Conservation (phyloP, 176 grass and related monocot species). For the Paspalum vaginatum region DNA sequence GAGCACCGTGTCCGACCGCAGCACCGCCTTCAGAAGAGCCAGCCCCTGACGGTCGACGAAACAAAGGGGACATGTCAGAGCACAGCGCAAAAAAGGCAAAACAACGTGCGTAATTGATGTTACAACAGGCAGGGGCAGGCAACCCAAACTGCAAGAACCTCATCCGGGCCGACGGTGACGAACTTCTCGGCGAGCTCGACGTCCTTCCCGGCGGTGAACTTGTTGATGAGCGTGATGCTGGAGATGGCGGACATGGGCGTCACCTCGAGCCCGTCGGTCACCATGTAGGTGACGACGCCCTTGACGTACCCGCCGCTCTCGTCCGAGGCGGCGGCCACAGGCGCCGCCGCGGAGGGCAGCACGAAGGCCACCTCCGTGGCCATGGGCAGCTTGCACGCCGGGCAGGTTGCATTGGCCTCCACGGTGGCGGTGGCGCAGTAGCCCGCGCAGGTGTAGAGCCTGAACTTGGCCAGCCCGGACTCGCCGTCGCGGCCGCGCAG, state of each 20-base stretch:
- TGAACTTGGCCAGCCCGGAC: constrained; percentile 20
- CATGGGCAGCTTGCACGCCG: constrained; percentile 41
- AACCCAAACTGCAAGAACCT: constrained; percentile 27
- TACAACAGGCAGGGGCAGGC: background rate
- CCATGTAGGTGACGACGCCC: constrained; percentile 52
- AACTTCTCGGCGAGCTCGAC: constrained; percentile 56
- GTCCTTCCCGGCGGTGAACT: constrained; percentile 28
- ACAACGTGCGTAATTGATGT: background rate
- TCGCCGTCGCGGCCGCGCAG: constrained; percentile 11
- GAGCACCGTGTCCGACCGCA: constrained; percentile 49
- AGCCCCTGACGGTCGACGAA: constrained; percentile 28
- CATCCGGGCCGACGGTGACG: constrained; percentile 35
- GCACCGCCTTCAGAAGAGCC: constrained; percentile 43
- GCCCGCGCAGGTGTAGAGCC: constrained; percentile 32
- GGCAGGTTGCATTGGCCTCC: constrained; percentile 12
- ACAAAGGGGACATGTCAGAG: background rate
- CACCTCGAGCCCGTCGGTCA: constrained; percentile 53
- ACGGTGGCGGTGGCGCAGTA: constrained; percentile 39
- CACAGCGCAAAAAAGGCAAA: background rate
- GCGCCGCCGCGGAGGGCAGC: background rate
- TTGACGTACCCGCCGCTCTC: constrained; percentile 51
- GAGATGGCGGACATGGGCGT: constrained; percentile 70
- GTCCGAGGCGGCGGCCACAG: background rate
- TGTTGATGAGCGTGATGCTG: constrained; percentile 49
- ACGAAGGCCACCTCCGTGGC: constrained; percentile 17